These are phyloP conservation scores for Leccinum arenicola DNA, from an alignment of 768 basidiomycete genomes.

Conservation along the genomic window DNA sequence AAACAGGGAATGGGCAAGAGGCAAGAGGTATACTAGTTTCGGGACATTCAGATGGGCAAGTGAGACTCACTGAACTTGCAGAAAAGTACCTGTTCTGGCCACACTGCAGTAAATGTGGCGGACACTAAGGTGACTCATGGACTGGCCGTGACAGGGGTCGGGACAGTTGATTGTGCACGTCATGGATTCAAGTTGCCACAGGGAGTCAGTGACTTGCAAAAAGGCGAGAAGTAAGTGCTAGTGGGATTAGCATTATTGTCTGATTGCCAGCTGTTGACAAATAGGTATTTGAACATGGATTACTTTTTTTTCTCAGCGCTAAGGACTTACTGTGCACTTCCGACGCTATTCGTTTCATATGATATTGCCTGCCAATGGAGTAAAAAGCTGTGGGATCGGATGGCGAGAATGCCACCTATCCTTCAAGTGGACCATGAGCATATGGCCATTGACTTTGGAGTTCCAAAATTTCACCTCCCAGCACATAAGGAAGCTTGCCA, in stretches of 20 bases:
- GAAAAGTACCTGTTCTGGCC: neutral
- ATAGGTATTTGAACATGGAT: neutral
- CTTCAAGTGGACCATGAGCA: neutral
- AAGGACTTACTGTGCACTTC: neutral
- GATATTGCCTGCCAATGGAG: neutral
- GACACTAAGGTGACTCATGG: neutral
- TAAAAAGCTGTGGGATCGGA: neutral
- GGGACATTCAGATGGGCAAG: too few species aligned
- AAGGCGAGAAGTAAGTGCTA: neutral
- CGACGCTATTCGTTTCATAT: neutral
- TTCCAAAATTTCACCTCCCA: constrained; percentile 40
- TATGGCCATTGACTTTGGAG: neutral
- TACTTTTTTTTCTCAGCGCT: neutral
- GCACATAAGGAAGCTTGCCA: constrained; percentile 33
- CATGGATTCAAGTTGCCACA: neutral
- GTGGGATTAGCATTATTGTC: too few species aligned
- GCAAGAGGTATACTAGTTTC: too few species aligned
- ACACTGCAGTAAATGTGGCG: neutral
- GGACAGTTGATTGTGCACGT: neutral
- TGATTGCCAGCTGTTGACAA: too few species aligned
- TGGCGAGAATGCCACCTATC: neutral
- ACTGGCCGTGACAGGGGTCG: neutral
- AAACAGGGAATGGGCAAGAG: neutral
- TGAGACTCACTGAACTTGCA: neutral
- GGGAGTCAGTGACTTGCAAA: neutral